Evolutionary conservation across 1,284 basidiomycete genomes (phyloP).

Genomic region (Cryptococcus jaspeensis): DNA sequence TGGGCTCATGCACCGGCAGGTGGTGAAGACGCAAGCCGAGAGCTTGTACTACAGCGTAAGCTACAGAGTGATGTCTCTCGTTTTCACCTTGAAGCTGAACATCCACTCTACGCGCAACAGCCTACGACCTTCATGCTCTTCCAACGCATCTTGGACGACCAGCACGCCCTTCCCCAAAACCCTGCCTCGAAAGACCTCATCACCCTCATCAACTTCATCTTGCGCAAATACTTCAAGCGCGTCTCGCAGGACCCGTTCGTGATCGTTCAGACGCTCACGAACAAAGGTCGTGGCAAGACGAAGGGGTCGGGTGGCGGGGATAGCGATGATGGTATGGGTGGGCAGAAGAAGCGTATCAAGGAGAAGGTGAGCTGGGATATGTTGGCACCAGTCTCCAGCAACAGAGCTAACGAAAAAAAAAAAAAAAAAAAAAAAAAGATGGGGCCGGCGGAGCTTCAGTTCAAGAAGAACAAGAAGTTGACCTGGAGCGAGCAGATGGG

Average conservation of each 20-base stretch:
- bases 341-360: slow-evolving; percentile 47
- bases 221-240: slow-evolving; percentile 88
- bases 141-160: slow-evolving; percentile 73
- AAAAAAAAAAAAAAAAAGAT: slow-evolving; percentile 45
- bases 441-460: slow-evolving; percentile 65
- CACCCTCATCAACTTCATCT: slow-evolving; percentile 74
- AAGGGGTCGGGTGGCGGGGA: slow-evolving; percentile 69
- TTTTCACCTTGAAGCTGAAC: too few species aligned
- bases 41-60: slow-evolving; percentile 86
- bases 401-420: slow-evolving; percentile 1
- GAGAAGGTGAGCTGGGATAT: slow-evolving; percentile 41
- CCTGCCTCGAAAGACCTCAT: slow-evolving; percentile 78
- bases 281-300: slow-evolving; percentile 82
- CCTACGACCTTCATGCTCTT: slow-evolving; percentile 82
- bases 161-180: slow-evolving; percentile 69
- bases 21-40: slow-evolving; percentile 82
- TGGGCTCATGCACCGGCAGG: slow-evolving; percentile 80
- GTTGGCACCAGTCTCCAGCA: neutral
- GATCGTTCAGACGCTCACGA: slow-evolving; percentile 83
- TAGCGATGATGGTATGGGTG: slow-evolving; percentile 54
- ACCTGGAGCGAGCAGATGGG: slow-evolving; percentile 87
- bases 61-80: too few species aligned
- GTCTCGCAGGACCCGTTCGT: slow-evolving; percentile 76
- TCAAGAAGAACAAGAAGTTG: slow-evolving; percentile 72
- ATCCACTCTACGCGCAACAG: slow-evolving; percentile 58